These are phyloP conservation scores for Phytophthora lateralis DNA, from an alignment of 352 stramenopile species.

Conservation along the genomic window DNA sequence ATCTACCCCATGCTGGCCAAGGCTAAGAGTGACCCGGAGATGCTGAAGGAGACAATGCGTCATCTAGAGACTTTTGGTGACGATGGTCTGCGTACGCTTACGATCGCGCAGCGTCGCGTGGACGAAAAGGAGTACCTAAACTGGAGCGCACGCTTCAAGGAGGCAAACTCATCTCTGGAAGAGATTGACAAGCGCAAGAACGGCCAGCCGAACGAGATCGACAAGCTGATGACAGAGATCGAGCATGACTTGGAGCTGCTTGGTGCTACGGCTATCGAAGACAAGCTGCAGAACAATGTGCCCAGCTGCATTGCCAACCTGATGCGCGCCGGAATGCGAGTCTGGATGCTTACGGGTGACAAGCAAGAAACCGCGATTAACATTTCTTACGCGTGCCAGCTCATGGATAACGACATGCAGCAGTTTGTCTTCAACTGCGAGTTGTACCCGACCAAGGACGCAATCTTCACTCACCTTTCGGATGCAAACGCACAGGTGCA, in stretches of 20 bases:
- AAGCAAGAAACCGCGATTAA: slow-evolving; percentile 96
- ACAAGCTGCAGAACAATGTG: slow-evolving; percentile 93
- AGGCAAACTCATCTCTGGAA: slow-evolving; percentile 68
- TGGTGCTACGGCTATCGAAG: slow-evolving; percentile 93
- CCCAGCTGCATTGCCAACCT: slow-evolving; percentile 87
- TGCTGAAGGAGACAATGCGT: slow-evolving; percentile 60
- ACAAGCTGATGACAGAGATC: slow-evolving; percentile 76
- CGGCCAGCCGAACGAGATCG: slow-evolving; percentile 65
- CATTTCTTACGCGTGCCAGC: slow-evolving; percentile 90
- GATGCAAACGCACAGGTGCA: slow-evolving; percentile 41
- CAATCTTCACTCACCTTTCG: slow-evolving; percentile 40
- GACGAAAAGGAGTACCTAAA: slow-evolving; percentile 58
- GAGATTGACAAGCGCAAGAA: slow-evolving; percentile 86
- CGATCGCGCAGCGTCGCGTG: slow-evolving; percentile 69
- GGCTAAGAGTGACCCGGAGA: slow-evolving; percentile 55
- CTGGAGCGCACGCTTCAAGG: slow-evolving; percentile 73
- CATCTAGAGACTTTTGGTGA: slow-evolving; percentile 85
- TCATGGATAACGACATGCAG: slow-evolving; percentile 90
- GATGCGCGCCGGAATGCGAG: slow-evolving; percentile 86
- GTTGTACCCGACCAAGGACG: slow-evolving; percentile 58
- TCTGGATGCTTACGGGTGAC: slow-evolving; percentile 95
- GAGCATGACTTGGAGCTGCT: slow-evolving; percentile 84
- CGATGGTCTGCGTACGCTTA: slow-evolving; percentile 86
- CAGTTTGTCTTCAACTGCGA: slow-evolving; percentile 74
- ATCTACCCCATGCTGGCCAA: slow-evolving; percentile 86